Percentiles rank a stretch among this genome's conserved stretches.
Conservation (phyloP, 2,329 filamentous ascomycete species). For the Neonectria punicea region DNA sequence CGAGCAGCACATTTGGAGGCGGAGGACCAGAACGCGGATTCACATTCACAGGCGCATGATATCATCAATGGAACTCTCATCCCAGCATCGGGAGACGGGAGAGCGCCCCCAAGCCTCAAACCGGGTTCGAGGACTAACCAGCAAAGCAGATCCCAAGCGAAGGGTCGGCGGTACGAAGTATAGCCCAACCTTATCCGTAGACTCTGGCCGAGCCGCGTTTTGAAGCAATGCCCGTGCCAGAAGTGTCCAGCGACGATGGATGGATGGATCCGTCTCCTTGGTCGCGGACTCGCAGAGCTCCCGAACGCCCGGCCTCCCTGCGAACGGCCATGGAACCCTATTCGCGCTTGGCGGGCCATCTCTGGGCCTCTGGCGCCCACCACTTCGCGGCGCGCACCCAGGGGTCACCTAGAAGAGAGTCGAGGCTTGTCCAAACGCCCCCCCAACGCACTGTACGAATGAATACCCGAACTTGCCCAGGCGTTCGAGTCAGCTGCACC, state of each 20-base stretch:
- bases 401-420: slow-evolving; percentile 21
- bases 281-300: slow-evolving; percentile 29
- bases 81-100: not conserved
- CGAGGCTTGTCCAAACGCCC: not conserved
- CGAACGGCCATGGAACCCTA: slow-evolving; percentile 27
- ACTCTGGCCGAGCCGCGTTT: not conserved
- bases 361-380: slow-evolving; percentile 8
- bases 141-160: slow-evolving; percentile 14
- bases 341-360: slow-evolving; percentile 22
- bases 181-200: slow-evolving; percentile 1
- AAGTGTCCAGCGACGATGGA: not conserved
- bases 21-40: too few relatives aligned
- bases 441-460: not conserved
- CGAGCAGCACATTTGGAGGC: not conserved
- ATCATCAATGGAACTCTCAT: slow-evolving; percentile 7
- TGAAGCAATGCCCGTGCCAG: not conserved
- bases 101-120: not conserved
- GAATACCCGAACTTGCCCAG: slow-evolving; percentile 10
- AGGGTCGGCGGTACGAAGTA: not conserved
- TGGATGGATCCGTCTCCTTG: slow-evolving; percentile 36
- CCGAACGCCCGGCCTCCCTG: slow-evolving; percentile 21
- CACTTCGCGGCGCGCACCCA: not conserved
- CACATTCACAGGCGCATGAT: not conserved
- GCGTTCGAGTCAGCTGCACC: slow-evolving; percentile 43
- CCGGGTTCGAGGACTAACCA: not conserved